Percentiles rank a stretch among this genome's conserved stretches.
phyloP scores from a whole-genome alignment of 2,329 filamentous ascomycete species.

The Ceratocystiopsis minuta region DNA sequence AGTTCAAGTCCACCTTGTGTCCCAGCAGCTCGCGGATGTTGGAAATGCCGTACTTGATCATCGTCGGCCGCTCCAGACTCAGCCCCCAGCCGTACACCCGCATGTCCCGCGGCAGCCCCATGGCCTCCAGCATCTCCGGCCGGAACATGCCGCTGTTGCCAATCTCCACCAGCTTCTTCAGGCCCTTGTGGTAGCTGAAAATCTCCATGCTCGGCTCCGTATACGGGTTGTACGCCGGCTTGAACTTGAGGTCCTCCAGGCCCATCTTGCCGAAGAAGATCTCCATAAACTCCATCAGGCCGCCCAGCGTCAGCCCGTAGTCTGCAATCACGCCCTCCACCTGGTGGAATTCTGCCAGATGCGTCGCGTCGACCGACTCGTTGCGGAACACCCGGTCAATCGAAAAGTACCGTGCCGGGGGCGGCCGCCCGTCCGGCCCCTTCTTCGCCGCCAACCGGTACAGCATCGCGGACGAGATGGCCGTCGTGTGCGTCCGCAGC shows the following conservation, averaged over 20 bases:
- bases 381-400: constrained; percentile 98
- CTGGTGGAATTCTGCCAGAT: constrained; percentile 96
- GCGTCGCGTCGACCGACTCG: constrained; percentile 90
- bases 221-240: constrained; percentile 86
- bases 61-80: constrained; percentile 82
- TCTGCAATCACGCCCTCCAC: constrained; percentile 97
- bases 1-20: constrained; percentile 86
- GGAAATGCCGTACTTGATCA: constrained; percentile 84
- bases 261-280: constrained; percentile 84
- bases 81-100: constrained; percentile 88
- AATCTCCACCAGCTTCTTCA: constrained; percentile 88
- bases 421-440: constrained; percentile 47
- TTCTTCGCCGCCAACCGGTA: constrained; percentile 66
- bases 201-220: constrained; percentile 97
- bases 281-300: constrained; percentile 51
- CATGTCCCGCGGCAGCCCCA: constrained; percentile 75
- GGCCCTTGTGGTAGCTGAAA: constrained; percentile 80
- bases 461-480: constrained; percentile 77
- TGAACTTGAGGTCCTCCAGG: constrained; percentile 70
- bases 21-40: constrained; percentile 88
- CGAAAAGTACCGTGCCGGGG: constrained; percentile 82
- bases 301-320: constrained; percentile 80
- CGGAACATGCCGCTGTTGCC: constrained; percentile 98
- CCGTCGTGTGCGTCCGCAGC: constrained; percentile 88
- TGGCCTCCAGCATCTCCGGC: constrained; percentile 88